phyloP scores from a whole-genome alignment of 495 filamentous ascomycete genomes.

The Clavariopsis aquatica region DNA sequence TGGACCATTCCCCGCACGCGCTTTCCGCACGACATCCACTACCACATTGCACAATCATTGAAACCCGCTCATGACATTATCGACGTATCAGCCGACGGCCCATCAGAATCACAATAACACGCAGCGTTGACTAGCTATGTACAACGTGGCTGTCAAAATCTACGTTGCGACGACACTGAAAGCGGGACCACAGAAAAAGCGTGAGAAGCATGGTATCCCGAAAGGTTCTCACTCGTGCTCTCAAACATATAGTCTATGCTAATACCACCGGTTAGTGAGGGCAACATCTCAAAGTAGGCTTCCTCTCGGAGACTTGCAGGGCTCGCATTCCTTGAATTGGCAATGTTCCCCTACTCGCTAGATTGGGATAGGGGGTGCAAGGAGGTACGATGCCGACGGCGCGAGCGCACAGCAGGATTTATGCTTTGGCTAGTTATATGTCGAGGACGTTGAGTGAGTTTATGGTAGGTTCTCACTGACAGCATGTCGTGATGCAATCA shows the following conservation, averaged over 20 bases:
- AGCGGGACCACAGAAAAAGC: not conserved
- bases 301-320: too few species aligned
- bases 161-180: not conserved
- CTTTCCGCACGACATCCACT: not conserved
- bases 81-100: not conserved
- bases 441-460: slow-evolving; percentile 1
- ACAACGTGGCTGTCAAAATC: slow-evolving; percentile 28
- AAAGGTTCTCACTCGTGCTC: not conserved
- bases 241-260: not conserved
- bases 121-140: too few species aligned
- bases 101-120: not conserved
- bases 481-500: slow-evolving; percentile 31
- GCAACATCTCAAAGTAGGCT: too few species aligned
- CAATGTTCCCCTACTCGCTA: too few species aligned
- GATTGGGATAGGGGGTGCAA: not conserved
- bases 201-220: not conserved
- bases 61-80: slow-evolving; percentile 3
- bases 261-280: too few species aligned
- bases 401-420: not conserved
- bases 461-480: too few species aligned
- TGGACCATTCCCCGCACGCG: not conserved
- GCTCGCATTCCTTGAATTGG: too few species aligned
- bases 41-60: too few species aligned
- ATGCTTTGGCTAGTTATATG: not conserved
- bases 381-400: not conserved